Percentiles rank a stretch among this genome's conserved stretches.
Evolutionary conservation across 2,329 filamentous ascomycete species (phyloP).

Genomic region (Zalaria sp.): DNA sequence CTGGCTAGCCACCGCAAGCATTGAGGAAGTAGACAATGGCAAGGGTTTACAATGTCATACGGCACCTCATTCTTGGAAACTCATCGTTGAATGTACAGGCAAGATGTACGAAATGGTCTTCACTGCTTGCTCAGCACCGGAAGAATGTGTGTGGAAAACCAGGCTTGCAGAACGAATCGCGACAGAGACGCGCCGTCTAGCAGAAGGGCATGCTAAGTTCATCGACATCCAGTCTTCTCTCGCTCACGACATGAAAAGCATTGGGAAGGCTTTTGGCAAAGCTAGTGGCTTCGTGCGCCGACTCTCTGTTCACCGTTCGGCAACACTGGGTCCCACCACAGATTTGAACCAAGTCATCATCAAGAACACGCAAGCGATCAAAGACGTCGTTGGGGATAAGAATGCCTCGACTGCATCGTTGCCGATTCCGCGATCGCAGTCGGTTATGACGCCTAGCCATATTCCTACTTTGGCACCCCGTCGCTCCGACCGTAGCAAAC

Average conservation of each 20-base stretch:
- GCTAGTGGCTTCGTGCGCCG: constrained; percentile 50
- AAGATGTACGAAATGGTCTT: constrained; percentile 74
- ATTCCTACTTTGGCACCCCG: constrained; percentile 60
- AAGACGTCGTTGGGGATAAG: constrained; percentile 33
- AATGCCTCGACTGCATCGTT: constrained; percentile 28
- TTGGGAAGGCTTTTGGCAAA: constrained; percentile 63
- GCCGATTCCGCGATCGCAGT: constrained; percentile 66
- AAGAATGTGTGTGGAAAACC: constrained; percentile 67
- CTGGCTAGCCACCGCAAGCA: constrained; percentile 46
- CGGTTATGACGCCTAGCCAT: constrained; percentile 54
- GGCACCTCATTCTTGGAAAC: constrained; percentile 80
- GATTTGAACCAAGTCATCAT: constrained; percentile 65
- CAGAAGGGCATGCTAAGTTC: constrained; percentile 32
- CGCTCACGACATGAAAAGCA: constrained; percentile 54
- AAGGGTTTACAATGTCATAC: constrained; percentile 76
- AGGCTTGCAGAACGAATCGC: constrained; percentile 44
- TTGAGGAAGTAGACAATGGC: constrained; percentile 64
- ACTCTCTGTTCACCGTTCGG: constrained; percentile 66
- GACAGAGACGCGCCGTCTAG: constrained; percentile 35
- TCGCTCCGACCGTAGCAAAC: constrained; percentile 58
- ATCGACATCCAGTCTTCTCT: constrained; percentile 46
- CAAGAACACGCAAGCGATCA: constrained; percentile 64
- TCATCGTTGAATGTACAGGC: constrained; percentile 65
- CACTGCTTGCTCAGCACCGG: constrained; percentile 68
- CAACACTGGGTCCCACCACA: constrained; percentile 56